Evolutionary conservation across 768 basidiomycete genomes (phyloP).

Genomic region (Hygrophorus russula): DNA sequence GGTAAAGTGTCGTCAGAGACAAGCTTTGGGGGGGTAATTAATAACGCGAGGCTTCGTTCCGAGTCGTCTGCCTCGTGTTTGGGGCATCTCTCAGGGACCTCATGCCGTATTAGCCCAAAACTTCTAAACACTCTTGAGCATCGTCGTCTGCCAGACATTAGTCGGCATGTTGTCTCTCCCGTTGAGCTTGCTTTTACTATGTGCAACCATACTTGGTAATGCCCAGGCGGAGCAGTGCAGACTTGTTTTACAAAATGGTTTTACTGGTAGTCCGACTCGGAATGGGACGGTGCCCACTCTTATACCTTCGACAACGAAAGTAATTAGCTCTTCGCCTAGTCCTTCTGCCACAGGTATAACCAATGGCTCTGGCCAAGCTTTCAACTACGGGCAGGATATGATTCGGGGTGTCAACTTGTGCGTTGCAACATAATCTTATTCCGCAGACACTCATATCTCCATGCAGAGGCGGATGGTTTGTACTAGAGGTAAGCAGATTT

Average conservation of each 20-base stretch:
- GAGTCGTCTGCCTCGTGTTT: too few relatives aligned
- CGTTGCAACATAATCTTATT: slow-evolving; percentile 15
- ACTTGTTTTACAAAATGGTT: slow-evolving; percentile 12
- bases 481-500: slow-evolving; percentile 34
- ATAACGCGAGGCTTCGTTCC: too few relatives aligned
- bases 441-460: neutral
- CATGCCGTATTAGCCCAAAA: too few relatives aligned
- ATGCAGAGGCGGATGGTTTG: slow-evolving; percentile 50
- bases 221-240: slow-evolving; percentile 20
- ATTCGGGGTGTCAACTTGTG: slow-evolving; percentile 56
- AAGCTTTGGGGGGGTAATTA: too few relatives aligned
- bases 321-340: slow-evolving; percentile 6
- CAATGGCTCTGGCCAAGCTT: slow-evolving; percentile 19
- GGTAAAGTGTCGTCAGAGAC: too few relatives aligned
- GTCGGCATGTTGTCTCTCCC: slow-evolving; percentile 3
- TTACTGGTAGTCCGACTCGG: slow-evolving; percentile 5
- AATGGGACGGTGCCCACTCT: slow-evolving; percentile 5
- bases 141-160: neutral
- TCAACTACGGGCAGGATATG: slow-evolving; percentile 31
- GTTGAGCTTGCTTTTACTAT: slow-evolving; percentile 14
- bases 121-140: too few relatives aligned
- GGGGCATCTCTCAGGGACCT: too few relatives aligned
- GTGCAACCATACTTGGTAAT: slow-evolving; percentile 8
- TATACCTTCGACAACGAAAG: slow-evolving; percentile 3
- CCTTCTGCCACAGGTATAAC: slow-evolving; percentile 7